These are phyloP conservation scores for Nothophytophthora sp. DNA, from an alignment of 352 stramenopile species.

Conservation along the genomic window DNA sequence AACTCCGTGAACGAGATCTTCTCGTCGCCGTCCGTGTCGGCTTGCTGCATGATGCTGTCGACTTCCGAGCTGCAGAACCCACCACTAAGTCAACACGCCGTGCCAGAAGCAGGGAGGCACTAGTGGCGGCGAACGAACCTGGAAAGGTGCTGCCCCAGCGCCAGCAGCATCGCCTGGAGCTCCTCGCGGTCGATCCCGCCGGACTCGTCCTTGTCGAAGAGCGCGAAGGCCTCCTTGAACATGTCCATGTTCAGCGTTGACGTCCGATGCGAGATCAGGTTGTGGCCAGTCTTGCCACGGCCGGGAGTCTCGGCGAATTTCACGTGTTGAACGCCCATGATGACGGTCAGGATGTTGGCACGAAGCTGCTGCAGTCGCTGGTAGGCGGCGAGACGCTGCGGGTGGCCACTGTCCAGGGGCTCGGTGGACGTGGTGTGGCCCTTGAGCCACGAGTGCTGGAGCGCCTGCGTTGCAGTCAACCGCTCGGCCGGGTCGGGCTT, in stretches of 20 bases:
- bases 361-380: slow-evolving; percentile 71
- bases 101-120: neutral
- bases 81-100: neutral
- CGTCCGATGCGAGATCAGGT: slow-evolving; percentile 29
- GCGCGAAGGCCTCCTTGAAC: slow-evolving; percentile 74
- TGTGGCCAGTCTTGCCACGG: slow-evolving; percentile 7
- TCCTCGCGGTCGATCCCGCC: slow-evolving; percentile 69
- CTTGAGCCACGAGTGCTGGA: slow-evolving; percentile 66
- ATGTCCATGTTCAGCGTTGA: slow-evolving; percentile 81
- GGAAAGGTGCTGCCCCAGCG: slow-evolving; percentile 58
- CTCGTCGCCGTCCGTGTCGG: slow-evolving; percentile 63
- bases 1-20: slow-evolving; percentile 85
- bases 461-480: slow-evolving; percentile 53
- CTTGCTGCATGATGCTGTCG: slow-evolving; percentile 69
- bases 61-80: slow-evolving; percentile 45
- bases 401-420: slow-evolving; percentile 49
- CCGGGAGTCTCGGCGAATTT: slow-evolving; percentile 35
- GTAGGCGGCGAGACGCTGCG: slow-evolving; percentile 56
- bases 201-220: slow-evolving; percentile 80
- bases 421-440: slow-evolving; percentile 41
- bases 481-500: slow-evolving; percentile 48
- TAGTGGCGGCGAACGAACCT: slow-evolving; percentile 22
- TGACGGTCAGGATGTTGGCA: slow-evolving; percentile 74
- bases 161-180: slow-evolving; percentile 46
- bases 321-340: slow-evolving; percentile 64